These are phyloP conservation scores for Gaertneriomyces sp. DNA, from an alignment of 192 early-diverging fungal genomes.

Conservation along the genomic window DNA sequence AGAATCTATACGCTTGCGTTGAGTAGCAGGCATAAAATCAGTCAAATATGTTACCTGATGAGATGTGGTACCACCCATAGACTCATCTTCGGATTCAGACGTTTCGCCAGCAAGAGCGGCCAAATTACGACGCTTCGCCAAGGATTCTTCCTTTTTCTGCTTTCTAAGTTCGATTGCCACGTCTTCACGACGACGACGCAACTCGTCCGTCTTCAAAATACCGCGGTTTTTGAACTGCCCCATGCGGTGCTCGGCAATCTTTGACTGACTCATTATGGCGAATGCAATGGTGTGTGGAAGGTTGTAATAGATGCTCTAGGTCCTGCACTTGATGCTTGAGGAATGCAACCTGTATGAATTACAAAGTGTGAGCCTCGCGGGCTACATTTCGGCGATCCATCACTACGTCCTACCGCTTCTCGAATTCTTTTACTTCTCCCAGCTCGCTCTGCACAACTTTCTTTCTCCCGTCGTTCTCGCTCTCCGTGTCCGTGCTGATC, in stretches of 20 bases:
- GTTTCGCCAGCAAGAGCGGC: constrained; percentile 38
- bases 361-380: too few relatives aligned
- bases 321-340: too few relatives aligned
- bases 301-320: too few relatives aligned
- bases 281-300: too few relatives aligned
- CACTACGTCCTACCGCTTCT: too few relatives aligned
- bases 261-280: neutral
- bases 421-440: too few relatives aligned
- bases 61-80: constrained; percentile 43
- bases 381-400: too few relatives aligned
- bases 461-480: too few relatives aligned
- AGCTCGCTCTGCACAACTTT: too few relatives aligned
- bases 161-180: constrained; percentile 90
- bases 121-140: constrained; percentile 91
- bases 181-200: constrained; percentile 89
- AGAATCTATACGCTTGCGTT: neutral
- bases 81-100: constrained; percentile 76
- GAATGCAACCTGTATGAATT: too few relatives aligned
- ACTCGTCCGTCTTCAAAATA: constrained; percentile 82
- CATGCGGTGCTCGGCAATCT: constrained; percentile 28
- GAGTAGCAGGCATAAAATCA: neutral
- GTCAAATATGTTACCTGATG: constrained; percentile 47
- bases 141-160: constrained; percentile 90
- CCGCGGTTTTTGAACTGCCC: constrained; percentile 80
- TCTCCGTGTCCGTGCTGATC: too few relatives aligned